phyloP scores from a whole-genome alignment of 192 early-diverging fungal species.

The Funneliformis geosporum region DNA sequence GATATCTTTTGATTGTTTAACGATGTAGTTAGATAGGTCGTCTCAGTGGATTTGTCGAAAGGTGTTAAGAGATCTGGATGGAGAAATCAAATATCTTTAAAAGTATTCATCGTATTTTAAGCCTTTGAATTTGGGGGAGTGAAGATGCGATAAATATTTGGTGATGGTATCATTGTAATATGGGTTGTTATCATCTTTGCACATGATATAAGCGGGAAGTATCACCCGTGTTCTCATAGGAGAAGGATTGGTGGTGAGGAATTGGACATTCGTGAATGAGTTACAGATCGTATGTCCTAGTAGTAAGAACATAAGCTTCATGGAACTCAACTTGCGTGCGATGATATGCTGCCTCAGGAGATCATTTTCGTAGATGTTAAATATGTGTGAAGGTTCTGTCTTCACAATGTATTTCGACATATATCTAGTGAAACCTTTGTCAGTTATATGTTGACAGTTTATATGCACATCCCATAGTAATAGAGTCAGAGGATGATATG shows the following conservation, averaged over 20 bases:
- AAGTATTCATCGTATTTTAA: background rate
- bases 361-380: too few relatives aligned
- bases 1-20: background rate
- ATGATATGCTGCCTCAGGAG: too few relatives aligned
- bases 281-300: too few relatives aligned
- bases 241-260: background rate
- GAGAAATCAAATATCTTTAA: background rate
- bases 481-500: too few relatives aligned
- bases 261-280: background rate
- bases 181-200: background rate
- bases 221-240: background rate
- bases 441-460: too few relatives aligned
- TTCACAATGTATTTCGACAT: too few relatives aligned
- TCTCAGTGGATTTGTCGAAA: background rate
- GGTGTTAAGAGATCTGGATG: background rate
- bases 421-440: too few relatives aligned
- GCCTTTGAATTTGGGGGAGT: background rate
- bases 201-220: background rate
- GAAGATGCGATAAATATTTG: background rate
- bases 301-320: too few relatives aligned
- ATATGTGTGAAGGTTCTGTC: too few relatives aligned
- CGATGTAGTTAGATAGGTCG: background rate
- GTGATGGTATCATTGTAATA: conserved; percentile 9
- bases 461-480: too few relatives aligned
- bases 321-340: too few relatives aligned